phyloP scores from a whole-genome alignment of 1,284 basidiomycete species.

The Wallemia mellicola region DNA sequence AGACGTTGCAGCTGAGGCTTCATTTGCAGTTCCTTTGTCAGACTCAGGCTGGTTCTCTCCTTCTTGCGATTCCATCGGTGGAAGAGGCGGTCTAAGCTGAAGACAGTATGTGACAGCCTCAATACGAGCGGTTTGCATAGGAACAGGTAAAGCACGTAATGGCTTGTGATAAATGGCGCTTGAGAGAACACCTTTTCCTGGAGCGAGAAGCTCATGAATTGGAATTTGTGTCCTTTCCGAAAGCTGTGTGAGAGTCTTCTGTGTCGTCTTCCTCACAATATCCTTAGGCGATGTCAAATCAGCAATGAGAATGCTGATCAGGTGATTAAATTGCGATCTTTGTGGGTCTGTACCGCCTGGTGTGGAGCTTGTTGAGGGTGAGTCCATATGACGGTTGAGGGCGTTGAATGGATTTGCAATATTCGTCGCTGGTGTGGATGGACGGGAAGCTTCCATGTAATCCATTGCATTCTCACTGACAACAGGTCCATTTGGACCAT shows the following conservation, averaged over 20 bases:
- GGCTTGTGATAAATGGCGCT: constrained; percentile 84
- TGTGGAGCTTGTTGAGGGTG: neutral
- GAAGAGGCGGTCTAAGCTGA: neutral
- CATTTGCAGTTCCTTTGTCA: neutral
- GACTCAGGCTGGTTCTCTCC: neutral
- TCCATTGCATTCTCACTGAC: neutral
- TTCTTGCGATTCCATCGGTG: neutral
- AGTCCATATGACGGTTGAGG: neutral
- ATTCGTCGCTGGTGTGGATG: neutral
- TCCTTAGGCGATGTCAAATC: constrained; percentile 70
- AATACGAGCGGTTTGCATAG: constrained; percentile 93
- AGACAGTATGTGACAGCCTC: constrained; percentile 86
- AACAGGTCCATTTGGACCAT: constrained; percentile 12
- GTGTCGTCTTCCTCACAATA: constrained; percentile 56
- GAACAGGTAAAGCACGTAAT: constrained; percentile 76
- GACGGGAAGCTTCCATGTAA: neutral
- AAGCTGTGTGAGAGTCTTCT: constrained; percentile 50
- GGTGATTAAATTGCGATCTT: constrained; percentile 9
- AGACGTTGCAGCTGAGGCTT: neutral
- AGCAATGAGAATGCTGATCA: constrained; percentile 60
- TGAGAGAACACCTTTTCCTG: constrained; percentile 64
- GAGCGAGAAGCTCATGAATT: constrained; percentile 45
- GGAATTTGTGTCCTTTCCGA: constrained; percentile 42
- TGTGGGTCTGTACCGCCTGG: neutral
- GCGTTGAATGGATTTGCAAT: neutral